phyloP scores from a whole-genome alignment of 2,329 filamentous ascomycete species.

The Alternaria sp. region DNA sequence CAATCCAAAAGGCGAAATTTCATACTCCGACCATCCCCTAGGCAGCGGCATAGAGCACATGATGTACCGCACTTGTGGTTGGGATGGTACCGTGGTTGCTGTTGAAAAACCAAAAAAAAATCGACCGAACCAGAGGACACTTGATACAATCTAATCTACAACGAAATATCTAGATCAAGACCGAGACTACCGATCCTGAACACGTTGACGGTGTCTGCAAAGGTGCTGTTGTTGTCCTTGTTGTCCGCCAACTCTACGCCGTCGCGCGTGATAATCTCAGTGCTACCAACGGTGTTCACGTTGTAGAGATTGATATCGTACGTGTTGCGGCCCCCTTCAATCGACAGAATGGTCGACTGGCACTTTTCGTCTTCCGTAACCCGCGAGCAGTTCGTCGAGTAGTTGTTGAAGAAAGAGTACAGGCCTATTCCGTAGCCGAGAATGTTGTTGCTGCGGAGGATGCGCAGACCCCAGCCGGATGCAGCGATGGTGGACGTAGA shows the following conservation, averaged over 20 bases:
- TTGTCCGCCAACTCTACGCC: slow-evolving; percentile 52
- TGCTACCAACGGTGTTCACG: slow-evolving; percentile 55
- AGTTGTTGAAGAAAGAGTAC: slow-evolving; percentile 73
- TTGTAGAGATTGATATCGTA: slow-evolving; percentile 54
- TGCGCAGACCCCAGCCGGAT: slow-evolving; percentile 67
- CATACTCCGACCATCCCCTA: too few species aligned
- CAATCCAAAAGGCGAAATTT: background rate
- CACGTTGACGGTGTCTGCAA: slow-evolving; percentile 44
- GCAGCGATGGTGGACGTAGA: slow-evolving; percentile 42
- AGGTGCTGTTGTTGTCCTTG: slow-evolving; percentile 57
- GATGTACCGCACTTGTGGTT: too few species aligned
- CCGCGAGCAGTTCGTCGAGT: slow-evolving; percentile 51
- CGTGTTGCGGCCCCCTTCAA: slow-evolving; percentile 49
- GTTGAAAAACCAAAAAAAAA: too few species aligned
- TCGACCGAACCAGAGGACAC: too few species aligned
- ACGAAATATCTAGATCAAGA: background rate
- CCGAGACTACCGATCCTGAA: slow-evolving; percentile 32
- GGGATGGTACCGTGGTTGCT: too few species aligned
- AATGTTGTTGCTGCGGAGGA: slow-evolving; percentile 63
- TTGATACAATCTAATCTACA: background rate
- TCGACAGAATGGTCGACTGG: slow-evolving; percentile 57
- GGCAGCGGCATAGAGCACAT: too few species aligned
- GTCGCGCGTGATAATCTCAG: slow-evolving; percentile 55
- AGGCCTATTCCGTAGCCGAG: slow-evolving; percentile 68
- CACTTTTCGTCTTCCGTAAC: slow-evolving; percentile 47